Conservation (phyloP, 805 yeast species). For the Candida montana region DNA sequence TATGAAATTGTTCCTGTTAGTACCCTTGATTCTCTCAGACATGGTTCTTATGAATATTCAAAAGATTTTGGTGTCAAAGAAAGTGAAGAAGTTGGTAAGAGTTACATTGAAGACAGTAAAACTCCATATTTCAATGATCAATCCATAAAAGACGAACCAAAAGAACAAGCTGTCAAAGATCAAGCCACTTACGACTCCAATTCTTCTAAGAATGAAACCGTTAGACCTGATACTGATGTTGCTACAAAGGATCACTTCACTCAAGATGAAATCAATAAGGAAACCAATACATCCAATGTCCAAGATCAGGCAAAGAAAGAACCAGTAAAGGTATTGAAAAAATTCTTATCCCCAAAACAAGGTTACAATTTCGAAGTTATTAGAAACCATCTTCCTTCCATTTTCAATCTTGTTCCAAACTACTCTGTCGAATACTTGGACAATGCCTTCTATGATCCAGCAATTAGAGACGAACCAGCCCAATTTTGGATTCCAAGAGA, state of each 20-base stretch:
- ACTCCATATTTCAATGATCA: conserved; percentile 23
- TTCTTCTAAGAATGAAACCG: conserved; percentile 26
- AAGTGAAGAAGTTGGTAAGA: conserved; percentile 45
- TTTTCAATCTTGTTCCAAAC: conserved; percentile 27
- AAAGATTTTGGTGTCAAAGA: conserved; percentile 62
- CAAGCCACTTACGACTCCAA: conserved; percentile 19
- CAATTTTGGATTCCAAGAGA: conserved; percentile 70
- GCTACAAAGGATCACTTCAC: conserved; percentile 10
- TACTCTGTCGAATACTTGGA: conserved; percentile 28
- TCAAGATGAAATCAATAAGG: conserved; percentile 24
- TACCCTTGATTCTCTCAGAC: conserved; percentile 36
- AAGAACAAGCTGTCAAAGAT: conserved; percentile 15
- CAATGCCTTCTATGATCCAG: conserved; percentile 48
- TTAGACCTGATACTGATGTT: conserved; percentile 22
- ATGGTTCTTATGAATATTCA: conserved; percentile 48
- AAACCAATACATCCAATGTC: conserved; percentile 13
- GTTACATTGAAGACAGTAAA: conserved; percentile 21
- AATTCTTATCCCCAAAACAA: conserved; percentile 37
- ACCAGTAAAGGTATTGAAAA: conserved; percentile 17
- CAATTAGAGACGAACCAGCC: conserved; percentile 50
- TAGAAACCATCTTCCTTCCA: conserved; percentile 35
- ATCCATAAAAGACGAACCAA: conserved; percentile 24
- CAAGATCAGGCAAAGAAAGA: conserved; percentile 15
- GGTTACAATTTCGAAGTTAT: conserved; percentile 41
- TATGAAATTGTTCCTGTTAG: conserved; percentile 67